A percentile compares a stretch with the other conserved stretches of the same genome.
These are phyloP conservation scores for Talaromyces adpressus DNA, from an alignment of 495 filamentous ascomycete genomes.

Conservation along the genomic window DNA sequence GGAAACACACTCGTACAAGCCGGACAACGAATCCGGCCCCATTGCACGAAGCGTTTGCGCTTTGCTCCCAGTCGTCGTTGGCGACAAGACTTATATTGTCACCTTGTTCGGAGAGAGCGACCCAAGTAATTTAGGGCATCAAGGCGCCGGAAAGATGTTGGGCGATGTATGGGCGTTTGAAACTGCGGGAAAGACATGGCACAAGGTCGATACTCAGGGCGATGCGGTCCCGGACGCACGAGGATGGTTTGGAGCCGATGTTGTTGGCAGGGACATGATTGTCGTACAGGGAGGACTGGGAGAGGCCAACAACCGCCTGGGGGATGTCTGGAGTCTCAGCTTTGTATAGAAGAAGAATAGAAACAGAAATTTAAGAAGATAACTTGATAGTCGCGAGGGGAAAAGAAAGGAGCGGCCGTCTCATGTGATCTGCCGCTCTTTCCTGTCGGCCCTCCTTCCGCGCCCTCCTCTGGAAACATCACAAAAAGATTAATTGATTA, in stretches of 20 bases:
- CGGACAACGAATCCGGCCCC: constrained; percentile 33
- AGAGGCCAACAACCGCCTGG: constrained; percentile 37
- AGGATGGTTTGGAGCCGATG: constrained; percentile 41
- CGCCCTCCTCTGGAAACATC: too few relatives aligned
- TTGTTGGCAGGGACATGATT: constrained; percentile 20
- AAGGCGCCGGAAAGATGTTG: constrained; percentile 61
- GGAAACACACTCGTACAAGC: constrained; percentile 35
- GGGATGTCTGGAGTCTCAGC: constrained; percentile 37
- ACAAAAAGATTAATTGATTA: too few relatives aligned
- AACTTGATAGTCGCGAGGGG: neutral
- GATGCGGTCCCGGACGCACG: constrained; percentile 31
- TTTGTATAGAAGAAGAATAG: neutral
- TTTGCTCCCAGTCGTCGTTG: constrained; percentile 39
- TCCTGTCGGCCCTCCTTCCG: neutral
- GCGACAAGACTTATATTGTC: constrained; percentile 51
- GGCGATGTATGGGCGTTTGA: constrained; percentile 71
- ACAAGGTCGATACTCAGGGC: constrained; percentile 40
- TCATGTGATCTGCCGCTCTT: neutral
- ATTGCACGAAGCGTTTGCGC: constrained; percentile 38
- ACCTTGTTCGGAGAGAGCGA: constrained; percentile 63
- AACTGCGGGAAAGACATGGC: constrained; percentile 45
- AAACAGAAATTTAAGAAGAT: neutral
- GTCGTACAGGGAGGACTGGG: constrained; percentile 41
- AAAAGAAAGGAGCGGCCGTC: neutral
- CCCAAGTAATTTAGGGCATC: constrained; percentile 54